Conservation (phyloP, 306 rosid species). For the Crataegus laevigata region DNA sequence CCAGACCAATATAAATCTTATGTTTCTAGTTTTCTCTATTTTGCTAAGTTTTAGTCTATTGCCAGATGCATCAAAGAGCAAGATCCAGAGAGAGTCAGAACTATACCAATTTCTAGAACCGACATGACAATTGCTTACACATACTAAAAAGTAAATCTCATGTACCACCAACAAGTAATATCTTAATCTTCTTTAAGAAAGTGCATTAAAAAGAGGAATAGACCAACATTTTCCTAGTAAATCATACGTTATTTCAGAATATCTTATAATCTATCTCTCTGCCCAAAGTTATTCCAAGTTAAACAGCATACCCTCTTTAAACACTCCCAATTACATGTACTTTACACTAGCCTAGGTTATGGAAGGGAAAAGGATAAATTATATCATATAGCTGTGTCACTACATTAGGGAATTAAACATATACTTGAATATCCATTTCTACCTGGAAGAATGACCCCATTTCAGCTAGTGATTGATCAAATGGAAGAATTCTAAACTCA, state of each 20-base stretch:
- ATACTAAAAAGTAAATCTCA: not conserved
- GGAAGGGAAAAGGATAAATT: not conserved
- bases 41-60: no score
- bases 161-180: not conserved
- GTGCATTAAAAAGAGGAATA: not conserved
- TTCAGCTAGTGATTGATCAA: not conserved
- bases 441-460: not conserved
- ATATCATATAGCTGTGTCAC: not conserved
- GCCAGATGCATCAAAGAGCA: no score
- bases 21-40: no score
- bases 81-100: no score
- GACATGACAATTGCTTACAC: not conserved
- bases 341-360: not conserved
- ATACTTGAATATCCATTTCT: not conserved
- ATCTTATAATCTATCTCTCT: not conserved
- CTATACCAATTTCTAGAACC: no score
- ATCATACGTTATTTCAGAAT: not conserved
- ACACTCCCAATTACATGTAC: not conserved
- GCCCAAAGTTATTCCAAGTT: not conserved
- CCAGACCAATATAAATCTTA: no score
- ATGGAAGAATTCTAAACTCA: conserved; percentile 9
- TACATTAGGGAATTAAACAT: not conserved
- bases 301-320: not conserved
- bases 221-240: not conserved
- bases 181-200: not conserved